Evolutionary conservation across 768 basidiomycete species (phyloP).

Genomic region (Mycena crocata): DNA sequence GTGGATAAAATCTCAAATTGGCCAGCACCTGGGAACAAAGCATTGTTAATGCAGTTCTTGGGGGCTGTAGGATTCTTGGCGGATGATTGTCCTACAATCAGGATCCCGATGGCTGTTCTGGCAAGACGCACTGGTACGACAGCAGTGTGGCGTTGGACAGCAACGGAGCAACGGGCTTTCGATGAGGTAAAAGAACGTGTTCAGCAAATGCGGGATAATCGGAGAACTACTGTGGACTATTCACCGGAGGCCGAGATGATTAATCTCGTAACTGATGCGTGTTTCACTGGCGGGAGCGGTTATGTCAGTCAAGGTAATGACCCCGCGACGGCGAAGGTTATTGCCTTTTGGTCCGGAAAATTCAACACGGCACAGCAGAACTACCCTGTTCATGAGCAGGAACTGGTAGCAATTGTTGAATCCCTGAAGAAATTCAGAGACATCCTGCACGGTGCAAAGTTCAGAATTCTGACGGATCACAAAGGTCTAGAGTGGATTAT

Average conservation of each 20-base stretch:
- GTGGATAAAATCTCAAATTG: constrained; percentile 45
- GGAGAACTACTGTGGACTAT: constrained; percentile 36
- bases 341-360: constrained; percentile 47
- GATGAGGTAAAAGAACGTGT: constrained; percentile 46
- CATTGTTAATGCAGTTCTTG: constrained; percentile 44
- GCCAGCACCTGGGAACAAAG: constrained; percentile 40
- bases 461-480: constrained; percentile 48
- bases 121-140: constrained; percentile 30
- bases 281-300: constrained; percentile 40
- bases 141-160: constrained; percentile 40
- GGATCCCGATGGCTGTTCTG: constrained; percentile 46
- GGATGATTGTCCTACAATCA: constrained; percentile 35
- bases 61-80: constrained; percentile 51
- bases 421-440: constrained; percentile 43
- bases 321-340: constrained; percentile 45
- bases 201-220: constrained; percentile 27
- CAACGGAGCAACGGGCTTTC: constrained; percentile 44
- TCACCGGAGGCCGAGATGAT: constrained; percentile 29
- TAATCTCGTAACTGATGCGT: constrained; percentile 45
- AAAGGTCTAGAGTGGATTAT: constrained; percentile 46
- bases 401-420: constrained; percentile 50
- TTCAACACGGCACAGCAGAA: constrained; percentile 47
- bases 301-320: constrained; percentile 45
- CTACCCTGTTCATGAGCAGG: too few relatives aligned
- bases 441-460: constrained; percentile 42